Evolutionary conservation across 2,329 filamentous ascomycete genomes (phyloP).

Genomic region (Diplodia mutila): DNA sequence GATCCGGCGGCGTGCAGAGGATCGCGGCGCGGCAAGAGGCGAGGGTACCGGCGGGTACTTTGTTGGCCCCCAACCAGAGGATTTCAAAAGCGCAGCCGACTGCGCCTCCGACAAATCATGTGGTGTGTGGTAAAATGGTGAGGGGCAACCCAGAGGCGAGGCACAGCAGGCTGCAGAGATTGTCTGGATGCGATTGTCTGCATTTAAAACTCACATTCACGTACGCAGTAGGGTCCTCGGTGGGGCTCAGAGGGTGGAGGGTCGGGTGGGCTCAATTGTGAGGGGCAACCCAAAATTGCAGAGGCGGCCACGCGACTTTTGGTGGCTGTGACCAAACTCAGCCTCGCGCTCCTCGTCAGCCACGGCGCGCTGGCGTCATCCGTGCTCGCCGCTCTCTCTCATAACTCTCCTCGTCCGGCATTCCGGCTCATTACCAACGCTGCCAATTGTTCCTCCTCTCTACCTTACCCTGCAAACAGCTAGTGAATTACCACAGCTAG

Average conservation of each 20-base stretch:
- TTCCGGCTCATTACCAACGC: background rate
- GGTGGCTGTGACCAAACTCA: constrained; percentile 15
- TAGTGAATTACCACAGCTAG: background rate
- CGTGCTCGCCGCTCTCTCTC: background rate
- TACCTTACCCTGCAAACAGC: background rate
- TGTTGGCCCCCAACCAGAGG: background rate
- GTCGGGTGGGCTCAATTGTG: too few relatives aligned
- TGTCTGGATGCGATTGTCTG: too few relatives aligned
- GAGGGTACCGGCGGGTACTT: constrained; percentile 4
- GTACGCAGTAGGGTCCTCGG: too few relatives aligned
- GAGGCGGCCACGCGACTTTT: constrained; percentile 4
- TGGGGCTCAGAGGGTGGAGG: too few relatives aligned
- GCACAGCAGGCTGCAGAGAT: too few relatives aligned
- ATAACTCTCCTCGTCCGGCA: background rate
- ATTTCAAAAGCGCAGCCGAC: background rate
- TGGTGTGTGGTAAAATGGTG: constrained; percentile 3
- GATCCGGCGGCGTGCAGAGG: constrained; percentile 6
- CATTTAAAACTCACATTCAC: too few relatives aligned
- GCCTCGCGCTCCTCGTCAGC: constrained; percentile 7
- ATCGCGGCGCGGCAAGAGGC: background rate
- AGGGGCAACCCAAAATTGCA: background rate
- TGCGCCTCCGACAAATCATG: constrained; percentile 11
- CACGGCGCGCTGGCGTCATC: constrained; percentile 20
- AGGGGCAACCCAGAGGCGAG: background rate
- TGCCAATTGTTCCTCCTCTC: constrained; percentile 13